These are phyloP conservation scores for Diplodia seriata DNA, from an alignment of 2,329 filamentous ascomycete species.

Conservation along the genomic window DNA sequence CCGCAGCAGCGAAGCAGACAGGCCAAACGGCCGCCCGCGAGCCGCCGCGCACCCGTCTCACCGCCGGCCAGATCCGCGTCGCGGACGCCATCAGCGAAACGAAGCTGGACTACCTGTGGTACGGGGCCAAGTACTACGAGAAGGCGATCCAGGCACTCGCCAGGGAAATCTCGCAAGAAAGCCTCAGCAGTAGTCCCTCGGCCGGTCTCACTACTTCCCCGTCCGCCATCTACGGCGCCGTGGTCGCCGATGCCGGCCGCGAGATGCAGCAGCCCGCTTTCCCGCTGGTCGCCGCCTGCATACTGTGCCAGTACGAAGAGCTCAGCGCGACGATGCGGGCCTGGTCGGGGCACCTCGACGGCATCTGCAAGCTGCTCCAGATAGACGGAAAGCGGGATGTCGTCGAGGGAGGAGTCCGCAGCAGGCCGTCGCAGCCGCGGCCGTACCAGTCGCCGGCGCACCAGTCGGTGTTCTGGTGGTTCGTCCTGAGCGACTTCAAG, in stretches of 20 bases:
- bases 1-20: neutral
- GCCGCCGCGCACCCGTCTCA: neutral
- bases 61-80: neutral
- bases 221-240: neutral
- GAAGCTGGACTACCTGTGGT: neutral
- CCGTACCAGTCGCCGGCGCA: neutral
- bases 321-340: neutral
- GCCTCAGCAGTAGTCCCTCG: neutral
- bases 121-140: neutral
- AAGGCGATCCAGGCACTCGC: neutral
- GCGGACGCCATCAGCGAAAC: neutral
- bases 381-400: neutral
- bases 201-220: neutral
- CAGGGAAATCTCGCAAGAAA: neutral
- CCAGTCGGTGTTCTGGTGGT: neutral
- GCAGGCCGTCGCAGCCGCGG: neutral
- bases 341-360: neutral
- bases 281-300: neutral
- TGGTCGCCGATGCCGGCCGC: neutral
- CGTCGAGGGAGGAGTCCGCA: too few species aligned
- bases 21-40: neutral
- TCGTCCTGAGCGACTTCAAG: neutral
- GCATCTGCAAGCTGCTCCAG: neutral
- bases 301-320: neutral
- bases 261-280: neutral